Evolutionary conservation across 2,329 filamentous ascomycete genomes (phyloP), one percentile per base, ranked within the genome.

Genomic region (Xylariaceae sp.): DNA sequence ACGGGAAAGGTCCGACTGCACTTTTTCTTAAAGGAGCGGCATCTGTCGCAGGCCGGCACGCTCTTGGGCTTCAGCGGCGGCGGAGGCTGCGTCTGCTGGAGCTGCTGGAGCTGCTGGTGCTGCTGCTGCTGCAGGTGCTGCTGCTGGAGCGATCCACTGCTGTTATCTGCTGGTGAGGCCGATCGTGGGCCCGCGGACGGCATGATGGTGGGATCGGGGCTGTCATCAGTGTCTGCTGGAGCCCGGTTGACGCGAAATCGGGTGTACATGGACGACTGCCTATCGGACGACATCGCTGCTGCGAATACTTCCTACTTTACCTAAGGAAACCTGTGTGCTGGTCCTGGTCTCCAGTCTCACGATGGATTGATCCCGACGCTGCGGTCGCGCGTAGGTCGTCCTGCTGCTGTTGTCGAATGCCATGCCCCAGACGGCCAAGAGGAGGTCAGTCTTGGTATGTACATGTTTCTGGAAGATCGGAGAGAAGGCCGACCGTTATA

Each of bases 21-120:
- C 43, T 65, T 68, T 58, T 71, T 71, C 55, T 71, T 71, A 52
- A 69, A 67, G 47, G 56, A 62, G 34, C 68, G 65, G 49, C 68
- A 71, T 29, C 68, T 61, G 39, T 68, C 64, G 48, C 68, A 71
- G 11, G 67, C 61, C 38, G 55, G 53, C 19, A 54, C 56, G 41
- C 49, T 38, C 39, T 50, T 54, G 35, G 47, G 41, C 15, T 53
- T 51, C 32, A 59, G 51, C 37, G 57, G 50, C 39, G 56, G 54
- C 13, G 8, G 6, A 7, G 13, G 30, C 30, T 48, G 44, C 48
- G 48, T 46, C 50, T 49, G 39, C 55, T 42, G 41, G 52, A 53
- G 50, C 54, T 51, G 43, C 52, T 53, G 49, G 54, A 47, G 54
- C 55, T 48, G 57, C 52, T 34, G 53, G 53, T 36, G 55, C 49